These are phyloP conservation scores for Tricholoma flavovirens DNA, from an alignment of 768 basidiomycete species.

Conservation along the genomic window DNA sequence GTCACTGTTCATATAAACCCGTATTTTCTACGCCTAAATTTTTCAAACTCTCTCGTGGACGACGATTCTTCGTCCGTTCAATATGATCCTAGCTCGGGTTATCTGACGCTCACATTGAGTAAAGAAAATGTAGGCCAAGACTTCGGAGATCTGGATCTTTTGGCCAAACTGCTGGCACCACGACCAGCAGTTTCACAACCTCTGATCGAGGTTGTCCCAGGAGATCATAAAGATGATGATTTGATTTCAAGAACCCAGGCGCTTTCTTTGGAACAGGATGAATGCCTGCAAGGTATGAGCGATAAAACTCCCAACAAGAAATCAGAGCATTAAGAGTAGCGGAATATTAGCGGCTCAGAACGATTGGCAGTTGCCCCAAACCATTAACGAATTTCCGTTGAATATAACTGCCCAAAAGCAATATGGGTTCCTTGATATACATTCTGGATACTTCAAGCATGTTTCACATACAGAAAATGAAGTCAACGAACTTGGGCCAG, in stretches of 20 bases:
- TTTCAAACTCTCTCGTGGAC: constrained; percentile 58
- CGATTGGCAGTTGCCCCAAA: constrained; percentile 75
- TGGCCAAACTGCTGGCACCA: constrained; percentile 74
- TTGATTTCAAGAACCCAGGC: constrained; percentile 37
- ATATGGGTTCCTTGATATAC: constrained; percentile 75
- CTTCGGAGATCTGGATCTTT: constrained; percentile 73
- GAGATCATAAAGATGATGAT: constrained; percentile 30
- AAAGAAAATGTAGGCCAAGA: constrained; percentile 62
- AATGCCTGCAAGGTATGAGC: constrained; percentile 50
- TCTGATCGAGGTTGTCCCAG: constrained; percentile 55
- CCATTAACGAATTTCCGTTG: constrained; percentile 39
- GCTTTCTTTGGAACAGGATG: constrained; percentile 51
- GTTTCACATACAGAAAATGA: constrained; percentile 75
- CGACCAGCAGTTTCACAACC: constrained; percentile 33
- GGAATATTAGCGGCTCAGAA: constrained; percentile 56
- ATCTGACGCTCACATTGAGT: constrained; percentile 64
- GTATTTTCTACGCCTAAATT: constrained; percentile 78
- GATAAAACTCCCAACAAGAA: neutral
- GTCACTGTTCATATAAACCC: constrained; percentile 77
- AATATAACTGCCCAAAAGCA: constrained; percentile 38
- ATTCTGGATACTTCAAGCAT: constrained; percentile 72
- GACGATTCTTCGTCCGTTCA: constrained; percentile 66
- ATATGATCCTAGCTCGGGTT: constrained; percentile 78
- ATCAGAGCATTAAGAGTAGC: neutral
- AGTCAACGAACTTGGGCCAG: constrained; percentile 68